Base-by-base conservation (phyloP, 148 eudicot genomes). In the Arbutus unedo region DNA sequence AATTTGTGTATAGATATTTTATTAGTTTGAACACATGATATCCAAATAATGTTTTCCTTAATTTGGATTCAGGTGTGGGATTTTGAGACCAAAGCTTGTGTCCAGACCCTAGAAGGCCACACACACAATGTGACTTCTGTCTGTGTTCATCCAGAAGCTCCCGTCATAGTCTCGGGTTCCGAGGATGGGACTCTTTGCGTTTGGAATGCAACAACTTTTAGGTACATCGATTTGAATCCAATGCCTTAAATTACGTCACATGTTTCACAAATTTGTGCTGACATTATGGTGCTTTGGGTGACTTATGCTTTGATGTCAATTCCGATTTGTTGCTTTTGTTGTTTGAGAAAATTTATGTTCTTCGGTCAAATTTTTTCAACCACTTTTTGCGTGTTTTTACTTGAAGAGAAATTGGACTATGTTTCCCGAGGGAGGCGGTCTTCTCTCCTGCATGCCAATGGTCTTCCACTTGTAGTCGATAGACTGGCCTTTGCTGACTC, bases 31-130 rank as follows among this genome's bases (percentile, higher is more conserved):
- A 25, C 2, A 25, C 55, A 68, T 6, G 10, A 13, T 9, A 9
- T 64, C 15, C 21, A 8, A 8, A 5, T 38, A 25, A 23, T 57
- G 56, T 13, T 43, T 68, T 45, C 3, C n/a, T n/a, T n/a, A n/a
- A 18, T 49, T 11, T 74, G 62, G 76, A 79, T 57, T 70, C 82
- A 95, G 98, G 92, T 95, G 47, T 95, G 98, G 98, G 95, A 93
- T 68, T 91, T 85, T 85, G 91, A 91, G 85, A 85, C 94, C 51
- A 82, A 88, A 87, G 89, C 88, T 82, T 93, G 97, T 77, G 91
- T 93, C 75, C 91, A 92, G 89, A 91, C 92, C 16, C 86, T 95
- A 67, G 95, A 93, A 77, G 97, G 98, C 77, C 98, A 95, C 79
- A 88, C 92, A 23, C 89, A 91, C 87, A 93, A 95, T 89, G 93